phyloP scores from a whole-genome alignment of 495 filamentous ascomycete species.

The Tuber indicum region DNA sequence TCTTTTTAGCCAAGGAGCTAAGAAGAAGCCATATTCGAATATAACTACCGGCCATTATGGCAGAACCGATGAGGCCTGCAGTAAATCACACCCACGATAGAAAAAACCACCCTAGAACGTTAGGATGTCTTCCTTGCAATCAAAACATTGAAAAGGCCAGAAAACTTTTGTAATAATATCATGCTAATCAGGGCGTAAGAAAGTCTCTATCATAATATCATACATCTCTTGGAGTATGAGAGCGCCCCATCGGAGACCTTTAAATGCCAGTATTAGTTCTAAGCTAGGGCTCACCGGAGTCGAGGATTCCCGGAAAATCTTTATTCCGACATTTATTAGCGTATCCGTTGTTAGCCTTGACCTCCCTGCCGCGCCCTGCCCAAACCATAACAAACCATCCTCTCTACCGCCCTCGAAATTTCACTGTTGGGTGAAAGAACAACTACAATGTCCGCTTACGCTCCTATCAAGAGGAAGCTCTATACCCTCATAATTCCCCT shows the following conservation, averaged over 20 bases:
- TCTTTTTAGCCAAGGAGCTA: background rate
- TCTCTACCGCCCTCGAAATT: background rate
- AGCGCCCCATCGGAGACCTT: background rate
- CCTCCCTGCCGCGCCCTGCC: background rate
- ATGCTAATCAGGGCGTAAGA: background rate
- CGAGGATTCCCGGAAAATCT: background rate
- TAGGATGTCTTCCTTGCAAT: background rate
- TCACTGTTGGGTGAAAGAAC: background rate
- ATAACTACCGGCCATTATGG: background rate
- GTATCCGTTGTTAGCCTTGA: background rate
- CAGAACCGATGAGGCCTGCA: background rate
- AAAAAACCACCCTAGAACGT: background rate
- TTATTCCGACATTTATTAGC: background rate
- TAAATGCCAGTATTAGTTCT: background rate
- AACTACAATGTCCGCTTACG: slow-evolving; percentile 17
- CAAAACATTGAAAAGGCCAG: background rate
- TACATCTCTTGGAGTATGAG: background rate
- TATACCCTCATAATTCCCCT: slow-evolving; percentile 40
- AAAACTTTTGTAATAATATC: background rate
- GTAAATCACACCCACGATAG: background rate
- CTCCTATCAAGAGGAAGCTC: slow-evolving; percentile 29
- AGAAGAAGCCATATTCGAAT: background rate
- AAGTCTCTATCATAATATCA: no score
- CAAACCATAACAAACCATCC: slow-evolving; percentile 1
- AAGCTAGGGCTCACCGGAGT: background rate